Evolutionary conservation across 1,284 basidiomycete species (phyloP).

Genomic region (Sphaerobolus stellatus): DNA sequence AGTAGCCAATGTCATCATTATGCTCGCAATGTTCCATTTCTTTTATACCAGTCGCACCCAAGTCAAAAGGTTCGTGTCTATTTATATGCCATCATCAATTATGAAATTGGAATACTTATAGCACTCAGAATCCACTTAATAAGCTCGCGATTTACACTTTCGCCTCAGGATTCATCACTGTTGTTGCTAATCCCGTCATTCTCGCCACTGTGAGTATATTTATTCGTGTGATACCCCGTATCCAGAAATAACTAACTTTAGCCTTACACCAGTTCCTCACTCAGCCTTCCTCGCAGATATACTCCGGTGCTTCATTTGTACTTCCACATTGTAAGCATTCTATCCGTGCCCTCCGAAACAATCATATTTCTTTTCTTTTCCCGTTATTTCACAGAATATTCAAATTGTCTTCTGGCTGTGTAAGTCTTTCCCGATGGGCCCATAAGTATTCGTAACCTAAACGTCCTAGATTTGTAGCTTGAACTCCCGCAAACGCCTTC

Average conservation of each 20-base stretch:
- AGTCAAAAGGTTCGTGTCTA: background rate
- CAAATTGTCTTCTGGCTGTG: constrained; percentile 6
- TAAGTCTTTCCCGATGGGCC: background rate
- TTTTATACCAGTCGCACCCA: background rate
- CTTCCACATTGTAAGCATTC: constrained; percentile 1
- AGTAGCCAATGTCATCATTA: constrained; percentile 3
- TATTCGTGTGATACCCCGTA: background rate
- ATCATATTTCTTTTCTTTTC: background rate
- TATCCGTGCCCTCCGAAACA: background rate
- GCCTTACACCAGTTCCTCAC: background rate
- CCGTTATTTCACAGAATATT: background rate
- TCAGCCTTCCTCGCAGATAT: background rate
- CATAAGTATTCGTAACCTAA: background rate
- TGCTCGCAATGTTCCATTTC: constrained; percentile 5
- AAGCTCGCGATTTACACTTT: constrained; percentile 1
- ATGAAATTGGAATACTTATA: background rate
- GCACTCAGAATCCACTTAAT: background rate
- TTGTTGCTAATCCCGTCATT: background rate
- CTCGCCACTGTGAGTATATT: background rate
- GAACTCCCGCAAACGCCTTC: background rate
- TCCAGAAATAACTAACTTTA: background rate
- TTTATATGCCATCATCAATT: background rate
- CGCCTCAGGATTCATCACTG: background rate
- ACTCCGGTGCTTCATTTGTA: background rate
- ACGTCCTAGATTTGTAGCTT: background rate